Evolutionary conservation across 306 rosid species (phyloP), one percentile per base, ranked within the genome.

Genomic region (Prunus mira): DNA sequence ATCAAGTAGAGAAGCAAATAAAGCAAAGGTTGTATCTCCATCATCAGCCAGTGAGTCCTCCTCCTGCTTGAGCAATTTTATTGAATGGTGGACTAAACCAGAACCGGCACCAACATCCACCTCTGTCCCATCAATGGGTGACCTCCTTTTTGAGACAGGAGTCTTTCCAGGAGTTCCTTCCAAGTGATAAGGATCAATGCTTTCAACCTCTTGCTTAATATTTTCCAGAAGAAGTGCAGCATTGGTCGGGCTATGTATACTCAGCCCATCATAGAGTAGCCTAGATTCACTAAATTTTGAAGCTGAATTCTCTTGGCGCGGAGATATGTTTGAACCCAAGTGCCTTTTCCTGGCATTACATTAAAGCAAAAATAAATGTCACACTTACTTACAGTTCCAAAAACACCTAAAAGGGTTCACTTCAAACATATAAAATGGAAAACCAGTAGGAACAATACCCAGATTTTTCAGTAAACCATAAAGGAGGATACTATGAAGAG

Each of bases 221-320:
- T 90, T 87, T 73, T 92, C 98, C 43, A 95, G 97, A 84, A 92
- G 74, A 64, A 95, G 97, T 67, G 97, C 96, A 1, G 98, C 93
- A 86, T 92, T 95, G 24, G 93, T 83, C 52, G 97, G 97, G 88
- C 93, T 89, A 79, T 89, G 97, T 86, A 95, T 86, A 83, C 47
- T 85, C 72, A 87, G 89, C 11, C 91, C 97, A 38, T 92, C 99
- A 50, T 89, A 89, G 2, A 88, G 75, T 62, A 90, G 78, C 74
- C 92, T 79, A 45, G 93, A 71, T 65, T 86, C 89, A 79, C 91
- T 78, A 41, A 84, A 74, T 64, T 86, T 88, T 9, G 97, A 88
- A 60, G 88, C 81, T 32, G 96, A 87, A 65, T 60, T 75, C 32
- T 84, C 92, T 13, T 32, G 84, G 49, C 56, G 80, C 18, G 92